Base-by-base conservation (phyloP, 306 rosid species). In the Hippophae gyantsensis region DNA sequence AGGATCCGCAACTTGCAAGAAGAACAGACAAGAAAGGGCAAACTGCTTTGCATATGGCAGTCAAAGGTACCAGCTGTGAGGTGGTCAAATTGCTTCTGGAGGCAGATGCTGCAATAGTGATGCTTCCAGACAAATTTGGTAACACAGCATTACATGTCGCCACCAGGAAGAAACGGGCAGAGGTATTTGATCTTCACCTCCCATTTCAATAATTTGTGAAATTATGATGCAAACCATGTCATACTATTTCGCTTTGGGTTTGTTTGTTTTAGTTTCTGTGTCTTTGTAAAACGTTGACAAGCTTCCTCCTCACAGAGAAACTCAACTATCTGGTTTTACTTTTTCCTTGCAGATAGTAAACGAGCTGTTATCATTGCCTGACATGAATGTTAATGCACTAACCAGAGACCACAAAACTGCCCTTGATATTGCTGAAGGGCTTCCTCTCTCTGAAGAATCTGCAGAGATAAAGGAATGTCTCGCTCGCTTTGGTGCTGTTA, bases 21-120 rank as follows among this genome's bases (percentile, higher is more conserved):
- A 82, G 95, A 74, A 93, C 89, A 48, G 99, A 93, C 78, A 93
- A 86, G 86, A 93, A 93, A 62, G 97, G 99, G 43, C 99, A 93
- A 72, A 93, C 99, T 55, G 99, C 99, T 41, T 76, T 93, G 94
- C 99, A 93, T 64, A 93, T 93, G 99, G 97, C 99, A 47, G 99
- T 93, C 46, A 93, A 93, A 72, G 99, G 99, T 69, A 87, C 85
- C 66, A 88, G 93, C 64, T 77, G 86, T 67, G 97, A 86, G 48
- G 99, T 82, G 57, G 99, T 93, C 57, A 93, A 86, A 64, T 77
- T 79, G 78, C 99, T 93, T 70, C 99, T 93, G 7, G 80, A 74
- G 0, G 99, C 97, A 14, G 99, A 93, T 69, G 81, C 99, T 48
- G 99, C 97, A 27, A 88, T 88, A 71, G 99, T 93, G 42, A 93